Conservation (phyloP, 2,329 filamentous ascomycete species). For the Colletotrichum somersetense region DNA sequence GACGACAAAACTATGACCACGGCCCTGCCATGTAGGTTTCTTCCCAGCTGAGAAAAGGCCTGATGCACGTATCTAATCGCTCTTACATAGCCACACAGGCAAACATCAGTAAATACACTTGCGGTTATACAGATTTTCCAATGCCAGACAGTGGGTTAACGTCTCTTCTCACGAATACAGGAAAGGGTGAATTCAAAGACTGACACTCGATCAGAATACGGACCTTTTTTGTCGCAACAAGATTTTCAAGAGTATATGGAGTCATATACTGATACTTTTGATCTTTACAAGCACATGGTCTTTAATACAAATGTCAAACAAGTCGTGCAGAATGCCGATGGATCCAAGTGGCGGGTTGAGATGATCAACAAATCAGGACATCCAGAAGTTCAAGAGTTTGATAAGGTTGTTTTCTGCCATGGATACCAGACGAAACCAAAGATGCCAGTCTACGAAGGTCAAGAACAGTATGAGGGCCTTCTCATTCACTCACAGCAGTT, state of each 20-base stretch:
- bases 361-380: constrained; percentile 46
- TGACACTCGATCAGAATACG: constrained; percentile 45
- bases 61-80: not conserved
- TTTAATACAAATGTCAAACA: constrained; percentile 50
- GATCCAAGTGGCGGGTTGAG: constrained; percentile 51
- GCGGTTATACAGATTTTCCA: constrained; percentile 57
- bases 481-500: constrained; percentile 56
- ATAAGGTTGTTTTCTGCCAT: constrained; percentile 54
- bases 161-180: not conserved
- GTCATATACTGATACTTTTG: constrained; percentile 55
- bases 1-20: constrained; percentile 52
- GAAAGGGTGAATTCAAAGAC: not conserved
- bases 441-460: constrained; percentile 52
- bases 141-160: constrained; percentile 54
- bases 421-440: constrained; percentile 52
- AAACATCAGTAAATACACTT: constrained; percentile 55
- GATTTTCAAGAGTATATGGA: constrained; percentile 56
- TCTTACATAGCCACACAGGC: constrained; percentile 47
- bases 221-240: constrained; percentile 44
- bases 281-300: constrained; percentile 51
- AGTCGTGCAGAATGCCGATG: constrained; percentile 46
- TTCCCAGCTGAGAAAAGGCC: constrained; percentile 10
- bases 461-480: constrained; percentile 53
- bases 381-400: constrained; percentile 48
- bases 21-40: constrained; percentile 48